Evolutionary conservation across 2,329 filamentous ascomycete species (phyloP), one percentile per base, ranked within the genome.

Genomic region (Claviceps sp.): DNA sequence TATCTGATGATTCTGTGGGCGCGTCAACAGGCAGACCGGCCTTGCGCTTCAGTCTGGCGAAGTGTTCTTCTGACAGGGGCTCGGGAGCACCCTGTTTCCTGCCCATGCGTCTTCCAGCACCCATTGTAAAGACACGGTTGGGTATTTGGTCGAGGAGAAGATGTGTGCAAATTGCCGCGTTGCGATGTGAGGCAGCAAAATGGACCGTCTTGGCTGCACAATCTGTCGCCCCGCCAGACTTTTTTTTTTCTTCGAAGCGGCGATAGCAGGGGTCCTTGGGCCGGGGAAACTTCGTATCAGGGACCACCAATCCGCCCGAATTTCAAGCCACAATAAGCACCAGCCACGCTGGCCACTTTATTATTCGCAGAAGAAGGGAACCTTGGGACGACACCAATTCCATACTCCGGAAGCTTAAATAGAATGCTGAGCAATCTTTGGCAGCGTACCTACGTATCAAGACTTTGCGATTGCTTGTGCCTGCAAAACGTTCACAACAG

Each of bases 21-120:
- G 76, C 72, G 61, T 80, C 73, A 20, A 82, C 83, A 42, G 81
- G 80, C 60, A 86, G 75, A 55, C 79, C 81, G 54, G 81, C 81
- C 75, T 97, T 97, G 66, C 90, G 81, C 79, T 97, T 96, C 55
- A 84, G 68, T 64, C 83, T 88, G 49, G 83, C 82, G 61, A 85
- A 83, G 62, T 86, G 80, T 58, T 82, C 79, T 64, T 95, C 88
- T 58, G 93, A 88, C 58, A 96, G 78, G 57, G 85, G 77, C 62
- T 85, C 80, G 50, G 93, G 93, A 57, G 85, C 77, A 52, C 89
- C 91, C 78, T 97, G 93, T 72, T 96, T 96, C 69, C 90, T 87
- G 49, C 54, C 54, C 84, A 96, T 94, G 62, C 90, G 88, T 66
- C 89, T 86, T 67, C 89, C 87, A 56, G 82, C 80, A 74, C 88